phyloP scores from a whole-genome alignment of 345 rosid genomes.

The Bruguiera parviflora region DNA sequence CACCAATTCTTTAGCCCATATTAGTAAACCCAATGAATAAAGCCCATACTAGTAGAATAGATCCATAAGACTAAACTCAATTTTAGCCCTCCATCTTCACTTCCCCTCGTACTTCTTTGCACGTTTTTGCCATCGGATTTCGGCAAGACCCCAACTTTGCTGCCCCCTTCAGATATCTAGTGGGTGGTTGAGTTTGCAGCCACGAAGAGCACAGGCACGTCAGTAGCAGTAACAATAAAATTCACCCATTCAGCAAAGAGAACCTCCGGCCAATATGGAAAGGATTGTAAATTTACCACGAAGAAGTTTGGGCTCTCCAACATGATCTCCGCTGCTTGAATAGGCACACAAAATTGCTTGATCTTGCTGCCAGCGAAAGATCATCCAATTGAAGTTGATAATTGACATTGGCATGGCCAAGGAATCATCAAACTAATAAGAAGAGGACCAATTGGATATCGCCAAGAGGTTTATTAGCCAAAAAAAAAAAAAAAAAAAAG shows the following conservation, averaged over 20 bases:
- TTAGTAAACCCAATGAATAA: no score
- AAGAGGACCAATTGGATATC: no score
- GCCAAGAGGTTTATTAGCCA: no score
- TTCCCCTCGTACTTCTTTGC: background rate
- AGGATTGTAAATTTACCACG: conserved; percentile 60
- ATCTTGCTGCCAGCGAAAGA: conserved; percentile 72
- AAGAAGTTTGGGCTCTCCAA: conserved; percentile 75
- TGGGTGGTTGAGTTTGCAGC: conserved; percentile 49
- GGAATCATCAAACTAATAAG: no score
- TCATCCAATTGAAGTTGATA: conserved; percentile 21
- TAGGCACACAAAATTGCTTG: conserved; percentile 44
- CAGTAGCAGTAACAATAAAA: conserved; percentile 57
- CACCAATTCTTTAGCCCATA: no score
- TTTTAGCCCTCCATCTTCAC: background rate
- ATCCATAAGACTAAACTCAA: background rate
- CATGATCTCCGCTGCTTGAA: conserved; percentile 85
- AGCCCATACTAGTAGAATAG: no score
- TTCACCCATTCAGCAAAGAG: conserved; percentile 49
- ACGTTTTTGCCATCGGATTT: background rate
- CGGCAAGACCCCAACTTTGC: conserved; percentile 13
- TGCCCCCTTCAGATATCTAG: conserved; percentile 27
- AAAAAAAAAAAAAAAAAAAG: no score
- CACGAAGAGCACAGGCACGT: conserved; percentile 56
- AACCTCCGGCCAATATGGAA: conserved; percentile 58
- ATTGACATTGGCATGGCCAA: no score